Evolutionary conservation across 2,329 filamentous ascomycete species (phyloP).

Genomic region (Ophiostoma fasciatum): DNA sequence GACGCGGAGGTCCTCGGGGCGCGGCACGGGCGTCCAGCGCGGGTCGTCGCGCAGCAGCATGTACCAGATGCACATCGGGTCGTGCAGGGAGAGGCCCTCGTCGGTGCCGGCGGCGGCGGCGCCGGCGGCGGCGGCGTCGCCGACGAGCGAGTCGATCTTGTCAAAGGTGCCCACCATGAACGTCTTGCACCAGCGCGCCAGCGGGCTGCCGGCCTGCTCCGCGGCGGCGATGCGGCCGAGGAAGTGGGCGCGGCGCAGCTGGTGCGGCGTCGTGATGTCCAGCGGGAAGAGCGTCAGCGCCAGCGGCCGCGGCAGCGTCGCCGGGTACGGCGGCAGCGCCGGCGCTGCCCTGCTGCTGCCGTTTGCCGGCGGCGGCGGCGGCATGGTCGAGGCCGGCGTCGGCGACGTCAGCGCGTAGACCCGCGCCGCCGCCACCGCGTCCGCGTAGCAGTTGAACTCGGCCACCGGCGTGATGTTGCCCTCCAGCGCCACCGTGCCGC

Average conservation of each 20-base stretch:
- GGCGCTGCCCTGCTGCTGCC: too few species aligned
- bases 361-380: slow-evolving; percentile 45
- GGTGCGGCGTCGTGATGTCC: slow-evolving; percentile 61
- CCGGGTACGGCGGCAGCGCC: too few species aligned
- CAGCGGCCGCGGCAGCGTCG: slow-evolving; percentile 44
- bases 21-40: slow-evolving; percentile 39
- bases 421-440: slow-evolving; percentile 61
- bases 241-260: slow-evolving; percentile 48
- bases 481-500: slow-evolving; percentile 61
- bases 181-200: slow-evolving; percentile 57
- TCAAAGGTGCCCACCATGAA: slow-evolving; percentile 58
- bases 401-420: slow-evolving; percentile 65
- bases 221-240: slow-evolving; percentile 36
- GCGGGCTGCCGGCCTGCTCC: slow-evolving; percentile 48
- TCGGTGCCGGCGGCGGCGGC: too few species aligned
- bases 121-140: too few species aligned
- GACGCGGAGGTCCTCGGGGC: slow-evolving; percentile 69
- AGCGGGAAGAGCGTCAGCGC: slow-evolving; percentile 60
- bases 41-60: slow-evolving; percentile 46
- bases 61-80: slow-evolving; percentile 70
- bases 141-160: slow-evolving; percentile 50
- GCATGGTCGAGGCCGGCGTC: slow-evolving; percentile 65
- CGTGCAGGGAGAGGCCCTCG: slow-evolving; percentile 54
- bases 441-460: slow-evolving; percentile 94
- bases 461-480: slow-evolving; percentile 78